Conservation (phyloP, 495 filamentous ascomycete species). For the Xylaria scruposa region DNA sequence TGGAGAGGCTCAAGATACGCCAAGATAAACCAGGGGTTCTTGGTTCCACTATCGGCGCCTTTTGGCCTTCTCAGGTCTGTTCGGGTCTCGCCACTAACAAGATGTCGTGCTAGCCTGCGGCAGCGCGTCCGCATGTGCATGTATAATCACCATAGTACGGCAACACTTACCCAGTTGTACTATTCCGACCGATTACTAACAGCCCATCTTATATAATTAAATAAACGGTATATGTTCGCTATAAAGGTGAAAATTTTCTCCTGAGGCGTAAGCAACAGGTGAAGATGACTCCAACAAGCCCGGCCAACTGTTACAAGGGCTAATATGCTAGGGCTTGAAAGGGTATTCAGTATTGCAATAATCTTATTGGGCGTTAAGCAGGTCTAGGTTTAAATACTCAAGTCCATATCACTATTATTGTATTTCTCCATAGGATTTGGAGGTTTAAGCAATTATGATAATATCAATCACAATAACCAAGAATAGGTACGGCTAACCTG, state of each 20-base stretch:
- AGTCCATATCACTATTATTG: no score
- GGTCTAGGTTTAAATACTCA: no score
- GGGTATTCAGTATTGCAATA: no score
- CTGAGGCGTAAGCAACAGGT: background rate
- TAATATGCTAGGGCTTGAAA: no score
- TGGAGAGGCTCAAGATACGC: constrained; percentile 17
- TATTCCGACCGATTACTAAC: background rate
- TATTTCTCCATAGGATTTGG: no score
- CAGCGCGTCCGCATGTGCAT: constrained; percentile 20
- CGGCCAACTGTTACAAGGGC: background rate
- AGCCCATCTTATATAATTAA: constrained; percentile 6
- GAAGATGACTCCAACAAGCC: background rate
- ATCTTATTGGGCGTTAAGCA: no score
- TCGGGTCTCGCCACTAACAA: background rate
- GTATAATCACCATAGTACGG: background rate
- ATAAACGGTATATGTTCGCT: background rate
- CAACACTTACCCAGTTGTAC: background rate
- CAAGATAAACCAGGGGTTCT: constrained; percentile 4
- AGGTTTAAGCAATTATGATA: no score
- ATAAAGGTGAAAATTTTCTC: background rate
- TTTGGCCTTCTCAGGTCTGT: background rate
- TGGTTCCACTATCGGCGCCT: background rate
- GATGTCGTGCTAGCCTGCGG: constrained; percentile 17
- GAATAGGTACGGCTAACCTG: no score
- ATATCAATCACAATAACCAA: no score